These are phyloP conservation scores for Candida methanosorbosa DNA, from an alignment of 805 yeast species.

Conservation along the genomic window DNA sequence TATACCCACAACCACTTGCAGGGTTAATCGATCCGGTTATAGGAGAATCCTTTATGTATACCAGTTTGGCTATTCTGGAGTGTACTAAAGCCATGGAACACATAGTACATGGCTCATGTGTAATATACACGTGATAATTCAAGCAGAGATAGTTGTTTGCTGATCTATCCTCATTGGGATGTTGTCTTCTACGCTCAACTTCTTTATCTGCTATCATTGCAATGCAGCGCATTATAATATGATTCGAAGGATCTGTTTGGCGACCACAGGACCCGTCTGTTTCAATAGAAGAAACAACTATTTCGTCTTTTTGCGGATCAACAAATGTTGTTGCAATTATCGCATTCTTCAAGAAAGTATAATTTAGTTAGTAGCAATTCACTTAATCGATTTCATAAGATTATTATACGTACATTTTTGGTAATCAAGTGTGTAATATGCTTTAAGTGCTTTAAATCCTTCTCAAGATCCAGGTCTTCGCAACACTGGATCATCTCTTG, in stretches of 20 bases:
- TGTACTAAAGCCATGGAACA: constrained; percentile 94
- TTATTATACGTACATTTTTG: no score
- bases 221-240: constrained; percentile 70
- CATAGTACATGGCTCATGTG: constrained; percentile 97
- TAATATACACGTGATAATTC: constrained; percentile 69
- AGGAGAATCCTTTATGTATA: constrained; percentile 44
- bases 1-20: constrained; percentile 55
- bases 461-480: constrained; percentile 32
- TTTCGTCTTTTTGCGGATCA: constrained; percentile 37
- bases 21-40: constrained; percentile 49
- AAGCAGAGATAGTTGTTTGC: constrained; percentile 57
- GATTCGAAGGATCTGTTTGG: constrained; percentile 49
- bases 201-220: constrained; percentile 53
- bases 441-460: constrained; percentile 26
- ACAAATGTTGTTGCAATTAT: constrained; percentile 61
- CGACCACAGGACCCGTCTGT: constrained; percentile 30
- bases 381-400: no score
- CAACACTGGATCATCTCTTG: constrained; percentile 48
- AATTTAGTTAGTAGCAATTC: no score
- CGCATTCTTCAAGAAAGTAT: no score
- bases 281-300: no score
- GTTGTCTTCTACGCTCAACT: constrained; percentile 24
- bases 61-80: constrained; percentile 66
- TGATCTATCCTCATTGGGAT: constrained; percentile 3
- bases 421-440: constrained; percentile 14